These are phyloP conservation scores for Picea glauca DNA, from an alignment of 75 land plant genomes.

Conservation along the genomic window DNA sequence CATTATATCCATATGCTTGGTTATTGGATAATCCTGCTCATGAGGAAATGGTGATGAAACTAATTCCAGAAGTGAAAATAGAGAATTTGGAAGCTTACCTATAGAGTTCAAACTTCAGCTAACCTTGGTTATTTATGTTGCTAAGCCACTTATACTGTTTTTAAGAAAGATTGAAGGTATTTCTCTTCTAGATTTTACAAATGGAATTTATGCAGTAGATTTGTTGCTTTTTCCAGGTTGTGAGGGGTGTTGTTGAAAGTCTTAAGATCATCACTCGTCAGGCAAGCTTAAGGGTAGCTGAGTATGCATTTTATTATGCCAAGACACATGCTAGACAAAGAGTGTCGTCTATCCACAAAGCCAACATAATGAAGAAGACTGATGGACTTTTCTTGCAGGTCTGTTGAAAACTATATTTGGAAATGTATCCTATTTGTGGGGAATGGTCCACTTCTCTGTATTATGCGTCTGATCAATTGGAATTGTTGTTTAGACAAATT, in stretches of 20 bases:
- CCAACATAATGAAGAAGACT: constrained; percentile 99
- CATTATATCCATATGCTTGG: no score
- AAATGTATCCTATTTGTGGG: background rate
- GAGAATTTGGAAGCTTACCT: background rate
- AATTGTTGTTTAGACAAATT: background rate
- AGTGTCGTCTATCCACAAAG: constrained; percentile 97
- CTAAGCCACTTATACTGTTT: no score
- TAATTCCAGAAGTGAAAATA: background rate
- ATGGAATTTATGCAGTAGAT: no score
- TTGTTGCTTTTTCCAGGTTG: constrained; percentile 51
- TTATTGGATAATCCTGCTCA: background rate
- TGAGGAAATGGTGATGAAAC: background rate
- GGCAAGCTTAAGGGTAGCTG: constrained; percentile 89
- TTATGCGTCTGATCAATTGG: background rate
- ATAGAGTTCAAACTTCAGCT: background rate
- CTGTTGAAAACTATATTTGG: constrained; percentile 9
- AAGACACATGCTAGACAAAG: constrained; percentile 72
- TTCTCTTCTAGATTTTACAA: background rate
- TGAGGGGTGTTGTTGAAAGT: constrained; percentile 97
- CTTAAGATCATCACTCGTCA: constrained; percentile 92
- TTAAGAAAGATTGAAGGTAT: background rate
- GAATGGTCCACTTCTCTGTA: background rate
- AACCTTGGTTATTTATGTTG: background rate
- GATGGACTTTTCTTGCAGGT: constrained; percentile 98
- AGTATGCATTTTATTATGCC: constrained; percentile 98